Percentiles rank a stretch among this genome's conserved stretches.
Evolutionary conservation across 768 basidiomycete genomes (phyloP).

Genomic region (Lentinus tigrinus): DNA sequence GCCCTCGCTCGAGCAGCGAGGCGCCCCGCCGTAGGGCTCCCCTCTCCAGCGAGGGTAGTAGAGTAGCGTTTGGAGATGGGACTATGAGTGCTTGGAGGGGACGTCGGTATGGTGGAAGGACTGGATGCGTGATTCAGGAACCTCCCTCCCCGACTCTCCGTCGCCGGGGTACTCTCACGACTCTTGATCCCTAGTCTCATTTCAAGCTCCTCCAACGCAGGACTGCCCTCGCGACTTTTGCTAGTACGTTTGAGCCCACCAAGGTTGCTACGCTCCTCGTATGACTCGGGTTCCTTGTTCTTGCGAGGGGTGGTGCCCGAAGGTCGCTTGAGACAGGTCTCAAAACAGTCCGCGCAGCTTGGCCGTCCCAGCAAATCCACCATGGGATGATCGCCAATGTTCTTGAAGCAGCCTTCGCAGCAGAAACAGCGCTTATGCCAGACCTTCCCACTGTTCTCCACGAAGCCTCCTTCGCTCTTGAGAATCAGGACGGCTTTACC

Average conservation of each 20-base stretch:
- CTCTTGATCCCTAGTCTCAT: constrained; percentile 31
- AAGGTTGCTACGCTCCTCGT: constrained; percentile 38
- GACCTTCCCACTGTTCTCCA: constrained; percentile 65
- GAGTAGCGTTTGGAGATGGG: constrained; percentile 13
- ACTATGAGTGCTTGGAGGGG: constrained; percentile 7
- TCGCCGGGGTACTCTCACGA: constrained; percentile 21
- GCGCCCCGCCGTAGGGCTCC: constrained; percentile 20
- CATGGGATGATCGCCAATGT: constrained; percentile 73
- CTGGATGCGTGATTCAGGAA: constrained; percentile 5
- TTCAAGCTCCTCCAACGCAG: constrained; percentile 35
- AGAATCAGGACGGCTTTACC: constrained; percentile 69
- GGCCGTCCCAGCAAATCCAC: constrained; percentile 82
- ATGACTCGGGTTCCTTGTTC: constrained; percentile 29
- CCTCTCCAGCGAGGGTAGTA: constrained; percentile 5
- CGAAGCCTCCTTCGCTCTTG: constrained; percentile 74
- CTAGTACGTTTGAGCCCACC: constrained; percentile 43
- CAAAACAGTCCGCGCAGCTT: constrained; percentile 80
- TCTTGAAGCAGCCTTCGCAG: constrained; percentile 70
- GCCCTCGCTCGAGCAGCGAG: constrained; percentile 16
- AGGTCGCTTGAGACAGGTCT: constrained; percentile 63
- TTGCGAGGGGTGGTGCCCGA: constrained; percentile 40
- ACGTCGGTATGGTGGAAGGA: constrained; percentile 7
- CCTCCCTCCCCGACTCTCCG: constrained; percentile 5
- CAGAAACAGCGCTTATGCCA: constrained; percentile 86
- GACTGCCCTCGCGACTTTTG: constrained; percentile 29